These are phyloP conservation scores for Dendryphion nanum DNA, from an alignment of 2,329 filamentous ascomycete species.

Conservation along the genomic window DNA sequence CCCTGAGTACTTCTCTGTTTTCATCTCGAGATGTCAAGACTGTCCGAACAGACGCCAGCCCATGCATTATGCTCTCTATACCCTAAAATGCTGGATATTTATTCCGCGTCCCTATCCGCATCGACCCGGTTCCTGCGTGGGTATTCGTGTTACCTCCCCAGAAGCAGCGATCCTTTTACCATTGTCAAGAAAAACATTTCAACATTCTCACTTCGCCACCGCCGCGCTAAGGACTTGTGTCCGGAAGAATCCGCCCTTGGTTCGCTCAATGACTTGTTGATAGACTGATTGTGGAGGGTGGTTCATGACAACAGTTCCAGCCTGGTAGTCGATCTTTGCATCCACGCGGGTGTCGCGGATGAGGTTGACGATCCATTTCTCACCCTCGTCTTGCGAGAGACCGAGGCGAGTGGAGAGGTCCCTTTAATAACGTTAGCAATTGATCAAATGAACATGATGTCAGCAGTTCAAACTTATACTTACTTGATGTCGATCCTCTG, in stretches of 20 bases:
- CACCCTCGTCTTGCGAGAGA: conserved; percentile 88
- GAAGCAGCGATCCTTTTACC: too few species aligned
- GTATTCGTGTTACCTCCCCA: too few species aligned
- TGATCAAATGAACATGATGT: conserved; percentile 4
- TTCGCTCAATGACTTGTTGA: conserved; percentile 98
- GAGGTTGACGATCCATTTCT: conserved; percentile 99
- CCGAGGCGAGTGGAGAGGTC: conserved; percentile 90
- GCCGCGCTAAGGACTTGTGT: conserved; percentile 82
- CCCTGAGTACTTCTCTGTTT: too few species aligned
- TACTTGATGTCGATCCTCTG: conserved; percentile 95
- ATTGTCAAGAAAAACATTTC: too few species aligned
- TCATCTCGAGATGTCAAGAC: too few species aligned
- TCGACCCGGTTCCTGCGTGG: too few species aligned
- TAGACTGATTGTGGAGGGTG: conserved; percentile 98
- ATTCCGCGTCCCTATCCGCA: too few species aligned
- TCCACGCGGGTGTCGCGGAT: conserved; percentile 97
- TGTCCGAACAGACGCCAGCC: too few species aligned
- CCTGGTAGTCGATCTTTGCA: conserved; percentile 99
- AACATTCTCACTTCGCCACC: conserved; percentile 50
- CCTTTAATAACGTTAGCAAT: conserved; percentile 39
- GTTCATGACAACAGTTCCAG: conserved; percentile 99
- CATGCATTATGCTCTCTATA: too few species aligned
- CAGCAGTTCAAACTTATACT: conserved; percentile 33
- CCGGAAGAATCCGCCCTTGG: conserved; percentile 97
- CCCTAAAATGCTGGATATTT: too few species aligned